Conservation (phyloP, 352 stramenopile species). For the Aphanomyces cochlioides region DNA sequence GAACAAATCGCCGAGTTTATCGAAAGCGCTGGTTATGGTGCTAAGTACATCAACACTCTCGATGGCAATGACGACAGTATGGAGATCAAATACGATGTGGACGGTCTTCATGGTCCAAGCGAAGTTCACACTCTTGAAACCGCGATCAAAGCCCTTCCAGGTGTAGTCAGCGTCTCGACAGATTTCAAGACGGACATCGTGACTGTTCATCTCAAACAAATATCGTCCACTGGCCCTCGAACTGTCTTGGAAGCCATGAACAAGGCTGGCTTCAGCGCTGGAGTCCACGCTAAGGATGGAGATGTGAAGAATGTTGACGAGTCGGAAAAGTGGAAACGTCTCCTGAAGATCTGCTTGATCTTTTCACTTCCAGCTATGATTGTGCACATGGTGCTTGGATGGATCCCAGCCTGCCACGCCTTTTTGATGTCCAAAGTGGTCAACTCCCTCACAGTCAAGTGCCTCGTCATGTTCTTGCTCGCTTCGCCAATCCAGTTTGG, state of each 20-base stretch:
- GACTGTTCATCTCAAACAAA: slow-evolving; percentile 70
- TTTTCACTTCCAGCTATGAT: slow-evolving; percentile 82
- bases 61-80: slow-evolving; percentile 77
- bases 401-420: slow-evolving; percentile 61
- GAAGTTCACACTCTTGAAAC: slow-evolving; percentile 67
- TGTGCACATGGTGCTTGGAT: slow-evolving; percentile 85
- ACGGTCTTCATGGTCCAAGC: slow-evolving; percentile 56
- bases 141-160: slow-evolving; percentile 54
- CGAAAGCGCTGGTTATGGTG: slow-evolving; percentile 69
- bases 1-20: slow-evolving; percentile 54
- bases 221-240: slow-evolving; percentile 65
- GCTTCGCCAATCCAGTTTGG: slow-evolving; percentile 82
- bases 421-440: slow-evolving; percentile 71
- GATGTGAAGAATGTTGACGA: slow-evolving; percentile 68
- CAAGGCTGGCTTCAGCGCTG: slow-evolving; percentile 51
- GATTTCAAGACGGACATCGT: slow-evolving; percentile 41
- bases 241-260: slow-evolving; percentile 71
- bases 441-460: slow-evolving; percentile 72
- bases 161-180: slow-evolving; percentile 69
- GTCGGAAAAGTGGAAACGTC: slow-evolving; percentile 65
- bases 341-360: slow-evolving; percentile 69
- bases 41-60: slow-evolving; percentile 70
- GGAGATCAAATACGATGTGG: slow-evolving; percentile 73
- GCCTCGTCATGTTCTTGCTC: slow-evolving; percentile 81
- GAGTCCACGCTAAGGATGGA: slow-evolving; percentile 50